Evolutionary conservation across 2,329 filamentous ascomycete species (phyloP).

Genomic region (Cytospora mali): DNA sequence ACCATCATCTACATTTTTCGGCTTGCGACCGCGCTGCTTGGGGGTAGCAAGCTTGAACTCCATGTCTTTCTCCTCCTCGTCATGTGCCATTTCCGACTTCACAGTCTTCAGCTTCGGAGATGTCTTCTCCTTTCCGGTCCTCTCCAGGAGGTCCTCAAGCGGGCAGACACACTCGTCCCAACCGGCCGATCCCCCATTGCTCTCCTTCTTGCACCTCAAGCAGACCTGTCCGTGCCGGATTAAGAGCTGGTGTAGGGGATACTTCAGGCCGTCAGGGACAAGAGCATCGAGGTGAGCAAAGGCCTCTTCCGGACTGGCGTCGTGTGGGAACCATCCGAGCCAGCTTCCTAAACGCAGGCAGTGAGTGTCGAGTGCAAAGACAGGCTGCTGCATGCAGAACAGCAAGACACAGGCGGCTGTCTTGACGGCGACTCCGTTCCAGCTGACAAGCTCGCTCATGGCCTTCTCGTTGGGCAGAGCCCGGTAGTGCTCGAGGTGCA

Average conservation of each 20-base stretch:
- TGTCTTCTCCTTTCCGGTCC: slow-evolving; percentile 29
- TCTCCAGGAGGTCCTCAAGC: slow-evolving; percentile 45
- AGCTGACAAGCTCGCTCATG: slow-evolving; percentile 53
- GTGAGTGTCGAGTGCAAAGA: slow-evolving; percentile 62
- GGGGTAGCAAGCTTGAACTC: not conserved
- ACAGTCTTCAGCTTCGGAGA: not conserved
- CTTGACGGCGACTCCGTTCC: slow-evolving; percentile 59
- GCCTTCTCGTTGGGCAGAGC: slow-evolving; percentile 48
- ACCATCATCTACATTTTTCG: not conserved
- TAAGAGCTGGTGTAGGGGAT: slow-evolving; percentile 57
- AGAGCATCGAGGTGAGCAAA: slow-evolving; percentile 57
- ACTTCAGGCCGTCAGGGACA: slow-evolving; percentile 57
- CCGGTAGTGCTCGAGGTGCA: slow-evolving; percentile 58
- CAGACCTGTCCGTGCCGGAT: slow-evolving; percentile 56
- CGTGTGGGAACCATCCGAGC: slow-evolving; percentile 57
- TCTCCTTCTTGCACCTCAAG: slow-evolving; percentile 50
- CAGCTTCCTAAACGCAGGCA: slow-evolving; percentile 55
- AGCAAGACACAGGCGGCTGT: slow-evolving; percentile 60
- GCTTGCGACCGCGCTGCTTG: slow-evolving; percentile 1
- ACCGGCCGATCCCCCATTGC: slow-evolving; percentile 59
- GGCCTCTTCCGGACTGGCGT: slow-evolving; percentile 46
- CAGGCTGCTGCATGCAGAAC: slow-evolving; percentile 55
- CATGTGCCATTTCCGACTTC: not conserved
- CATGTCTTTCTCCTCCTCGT: not conserved
- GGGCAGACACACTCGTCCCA: slow-evolving; percentile 59